Conservation (phyloP, 1,284 basidiomycete species). For the Abortiporus biennis region DNA sequence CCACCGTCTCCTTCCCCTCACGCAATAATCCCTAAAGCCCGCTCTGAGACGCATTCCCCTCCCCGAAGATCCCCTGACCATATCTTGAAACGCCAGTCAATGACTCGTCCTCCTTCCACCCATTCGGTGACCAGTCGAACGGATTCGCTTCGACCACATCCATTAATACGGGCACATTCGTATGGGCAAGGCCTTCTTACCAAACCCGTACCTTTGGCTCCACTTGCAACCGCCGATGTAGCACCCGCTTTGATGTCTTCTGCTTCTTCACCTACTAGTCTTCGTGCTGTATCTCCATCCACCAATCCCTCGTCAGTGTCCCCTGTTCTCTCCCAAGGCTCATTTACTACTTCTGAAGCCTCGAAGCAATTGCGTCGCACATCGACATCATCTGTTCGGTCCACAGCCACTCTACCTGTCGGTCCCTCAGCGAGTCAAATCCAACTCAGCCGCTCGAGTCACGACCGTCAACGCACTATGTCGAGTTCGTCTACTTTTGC, state of each 20-base stretch:
- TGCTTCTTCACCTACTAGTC: slow-evolving; percentile 27
- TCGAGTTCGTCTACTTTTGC: slow-evolving; percentile 63
- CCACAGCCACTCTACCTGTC: slow-evolving; percentile 54
- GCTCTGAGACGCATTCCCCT: slow-evolving; percentile 37
- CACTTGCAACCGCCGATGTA: slow-evolving; percentile 47
- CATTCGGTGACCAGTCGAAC: slow-evolving; percentile 42
- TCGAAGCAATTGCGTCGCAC: slow-evolving; percentile 38
- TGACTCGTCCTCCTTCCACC: slow-evolving; percentile 57
- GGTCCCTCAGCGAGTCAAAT: slow-evolving; percentile 27
- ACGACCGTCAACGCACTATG: slow-evolving; percentile 57
- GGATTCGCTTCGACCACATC: slow-evolving; percentile 55
- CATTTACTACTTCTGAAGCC: slow-evolving; percentile 22
- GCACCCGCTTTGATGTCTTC: slow-evolving; percentile 38
- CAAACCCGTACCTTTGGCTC: slow-evolving; percentile 54
- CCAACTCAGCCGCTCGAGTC: slow-evolving; percentile 26
- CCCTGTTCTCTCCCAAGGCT: slow-evolving; percentile 21
- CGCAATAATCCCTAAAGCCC: slow-evolving; percentile 24
- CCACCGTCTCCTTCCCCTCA: slow-evolving; percentile 18
- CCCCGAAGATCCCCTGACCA: slow-evolving; percentile 28
- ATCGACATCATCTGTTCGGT: slow-evolving; percentile 61
- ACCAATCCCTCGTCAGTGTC: slow-evolving; percentile 26
- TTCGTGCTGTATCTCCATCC: slow-evolving; percentile 26
- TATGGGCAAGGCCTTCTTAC: slow-evolving; percentile 37
- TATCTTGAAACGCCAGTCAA: slow-evolving; percentile 27
- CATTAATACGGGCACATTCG: slow-evolving; percentile 68